These are phyloP conservation scores for Phytopythium mirpurense DNA, from an alignment of 352 stramenopile species.

Conservation along the genomic window DNA sequence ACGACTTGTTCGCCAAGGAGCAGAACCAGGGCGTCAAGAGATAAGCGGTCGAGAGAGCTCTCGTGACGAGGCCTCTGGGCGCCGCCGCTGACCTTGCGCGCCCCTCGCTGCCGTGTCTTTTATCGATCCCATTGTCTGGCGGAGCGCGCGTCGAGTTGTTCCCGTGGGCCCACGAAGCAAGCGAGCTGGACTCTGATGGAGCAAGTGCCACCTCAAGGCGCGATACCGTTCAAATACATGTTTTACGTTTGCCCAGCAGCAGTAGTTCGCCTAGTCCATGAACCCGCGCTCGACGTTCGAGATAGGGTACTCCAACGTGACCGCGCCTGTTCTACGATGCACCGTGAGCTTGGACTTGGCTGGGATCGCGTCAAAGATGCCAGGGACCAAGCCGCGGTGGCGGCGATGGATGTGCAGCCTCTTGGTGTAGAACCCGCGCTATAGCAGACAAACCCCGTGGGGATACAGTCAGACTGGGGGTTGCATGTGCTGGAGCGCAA, in stretches of 20 bases:
- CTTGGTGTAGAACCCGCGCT: constrained; percentile 58
- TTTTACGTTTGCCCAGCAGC: too few relatives aligned
- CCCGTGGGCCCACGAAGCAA: background rate
- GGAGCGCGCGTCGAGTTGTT: background rate
- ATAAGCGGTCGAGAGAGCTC: constrained; percentile 16
- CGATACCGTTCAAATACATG: constrained; percentile 4
- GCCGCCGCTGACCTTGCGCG: background rate
- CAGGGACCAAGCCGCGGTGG: constrained; percentile 43
- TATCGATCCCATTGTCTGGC: constrained; percentile 3
- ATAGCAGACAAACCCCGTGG: background rate
- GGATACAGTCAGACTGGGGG: too few relatives aligned
- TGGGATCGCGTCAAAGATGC: constrained; percentile 58
- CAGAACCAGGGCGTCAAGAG: constrained; percentile 53
- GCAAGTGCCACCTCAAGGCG: background rate
- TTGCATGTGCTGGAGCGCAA: background rate
- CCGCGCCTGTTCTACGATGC: constrained; percentile 10
- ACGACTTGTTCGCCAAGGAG: constrained; percentile 44
- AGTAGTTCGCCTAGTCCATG: too few relatives aligned
- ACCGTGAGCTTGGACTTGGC: constrained; percentile 39
- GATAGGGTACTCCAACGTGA: constrained; percentile 47
- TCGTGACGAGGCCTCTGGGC: background rate
- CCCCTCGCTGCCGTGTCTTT: background rate
- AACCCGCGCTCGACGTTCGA: constrained; percentile 14
- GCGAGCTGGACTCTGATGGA: background rate
- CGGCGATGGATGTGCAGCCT: constrained; percentile 31